Evolutionary conservation across 441 rosid species (phyloP).

Genomic region (Mallotus japonicus): DNA sequence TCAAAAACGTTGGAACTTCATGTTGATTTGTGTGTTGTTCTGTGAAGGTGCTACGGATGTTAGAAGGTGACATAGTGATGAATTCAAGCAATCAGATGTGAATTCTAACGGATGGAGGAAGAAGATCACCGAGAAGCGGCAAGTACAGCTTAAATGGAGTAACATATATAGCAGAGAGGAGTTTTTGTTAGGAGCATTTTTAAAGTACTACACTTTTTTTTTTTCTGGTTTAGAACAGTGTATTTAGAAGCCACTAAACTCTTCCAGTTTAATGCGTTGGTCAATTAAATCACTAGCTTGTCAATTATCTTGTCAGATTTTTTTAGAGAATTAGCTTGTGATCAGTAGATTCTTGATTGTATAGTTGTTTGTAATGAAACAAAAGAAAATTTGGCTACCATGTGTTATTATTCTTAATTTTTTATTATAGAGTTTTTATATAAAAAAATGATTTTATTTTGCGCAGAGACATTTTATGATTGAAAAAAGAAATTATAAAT

Average conservation of each 20-base stretch:
- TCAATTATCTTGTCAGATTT: too few species aligned
- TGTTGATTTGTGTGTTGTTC: background rate
- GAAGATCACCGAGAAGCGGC: too few species aligned
- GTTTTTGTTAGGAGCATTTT: background rate
- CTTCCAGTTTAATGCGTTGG: too few species aligned
- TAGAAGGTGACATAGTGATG: constrained; percentile 64
- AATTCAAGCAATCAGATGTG: constrained; percentile 18
- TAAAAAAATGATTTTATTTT: too few species aligned
- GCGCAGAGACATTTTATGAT: too few species aligned
- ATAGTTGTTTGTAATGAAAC: background rate
- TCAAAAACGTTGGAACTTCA: background rate
- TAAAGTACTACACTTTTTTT: too few species aligned
- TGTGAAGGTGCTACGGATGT: constrained; percentile 73
- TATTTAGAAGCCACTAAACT: too few species aligned
- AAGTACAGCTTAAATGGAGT: background rate
- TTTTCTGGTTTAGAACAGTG: too few species aligned
- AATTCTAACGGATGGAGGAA: background rate
- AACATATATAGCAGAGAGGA: background rate
- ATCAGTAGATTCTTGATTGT: constrained; percentile 1
- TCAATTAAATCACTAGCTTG: too few species aligned
- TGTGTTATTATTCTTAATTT: background rate
- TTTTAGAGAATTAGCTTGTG: too few species aligned
- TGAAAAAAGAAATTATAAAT: too few species aligned
- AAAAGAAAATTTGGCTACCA: background rate
- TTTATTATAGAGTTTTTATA: background rate